Conservation (phyloP, 768 basidiomycete genomes). For the Neoboletus magnificus region DNA sequence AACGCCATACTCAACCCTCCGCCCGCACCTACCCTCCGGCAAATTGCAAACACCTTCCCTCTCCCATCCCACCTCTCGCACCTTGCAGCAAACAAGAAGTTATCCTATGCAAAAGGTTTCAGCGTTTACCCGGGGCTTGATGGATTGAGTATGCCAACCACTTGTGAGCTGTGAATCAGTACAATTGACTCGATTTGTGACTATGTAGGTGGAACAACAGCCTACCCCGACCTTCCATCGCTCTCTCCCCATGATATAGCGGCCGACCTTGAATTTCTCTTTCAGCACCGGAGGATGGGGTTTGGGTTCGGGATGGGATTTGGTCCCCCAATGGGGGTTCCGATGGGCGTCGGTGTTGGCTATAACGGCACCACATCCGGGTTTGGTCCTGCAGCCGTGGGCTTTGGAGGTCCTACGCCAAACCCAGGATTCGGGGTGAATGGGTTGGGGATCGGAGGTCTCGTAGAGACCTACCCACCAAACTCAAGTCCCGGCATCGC, state of each 20-base stretch:
- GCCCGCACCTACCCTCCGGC: slow-evolving; percentile 60
- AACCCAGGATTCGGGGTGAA: slow-evolving; percentile 21
- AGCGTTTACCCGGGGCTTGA: slow-evolving; percentile 17
- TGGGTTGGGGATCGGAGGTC: slow-evolving; percentile 18
- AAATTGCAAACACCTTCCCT: slow-evolving; percentile 60
- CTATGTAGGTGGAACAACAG: slow-evolving; percentile 41
- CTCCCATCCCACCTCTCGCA: slow-evolving; percentile 34
- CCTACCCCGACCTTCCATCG: slow-evolving; percentile 34
- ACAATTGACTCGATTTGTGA: slow-evolving; percentile 12
- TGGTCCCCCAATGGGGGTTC: slow-evolving; percentile 20
- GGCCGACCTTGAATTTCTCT: slow-evolving; percentile 53
- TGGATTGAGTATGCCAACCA: slow-evolving; percentile 14
- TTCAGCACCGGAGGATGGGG: slow-evolving; percentile 37
- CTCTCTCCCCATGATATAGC: slow-evolving; percentile 48
- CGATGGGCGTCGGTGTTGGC: slow-evolving; percentile 17
- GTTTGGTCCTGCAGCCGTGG: slow-evolving; percentile 14
- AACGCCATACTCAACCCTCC: slow-evolving; percentile 47
- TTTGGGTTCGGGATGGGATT: slow-evolving; percentile 27
- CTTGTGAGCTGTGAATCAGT: slow-evolving; percentile 3
- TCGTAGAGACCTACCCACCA: slow-evolving; percentile 15
- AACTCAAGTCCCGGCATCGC: slow-evolving; percentile 13
- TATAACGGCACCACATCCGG: slow-evolving; percentile 15
- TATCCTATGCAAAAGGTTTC: slow-evolving; percentile 18
- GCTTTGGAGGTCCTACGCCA: slow-evolving; percentile 16
- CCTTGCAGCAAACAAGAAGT: slow-evolving; percentile 19